Evolutionary conservation across 2,329 filamentous ascomycete species (phyloP).

Genomic region (Fusarium neocosmosporiellum): DNA sequence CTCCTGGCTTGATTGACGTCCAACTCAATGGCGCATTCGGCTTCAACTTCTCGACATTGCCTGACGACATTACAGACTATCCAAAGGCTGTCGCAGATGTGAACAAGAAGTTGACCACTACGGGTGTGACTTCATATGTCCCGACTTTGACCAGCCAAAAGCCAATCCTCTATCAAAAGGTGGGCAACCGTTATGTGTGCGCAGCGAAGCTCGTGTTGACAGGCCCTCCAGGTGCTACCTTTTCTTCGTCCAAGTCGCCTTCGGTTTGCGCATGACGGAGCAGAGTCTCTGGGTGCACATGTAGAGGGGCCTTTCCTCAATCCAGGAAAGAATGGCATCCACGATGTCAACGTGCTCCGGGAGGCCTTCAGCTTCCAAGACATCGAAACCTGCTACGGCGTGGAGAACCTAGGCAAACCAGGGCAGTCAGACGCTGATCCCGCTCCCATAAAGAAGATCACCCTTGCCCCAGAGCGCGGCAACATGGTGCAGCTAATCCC

Average conservation of each 20-base stretch:
- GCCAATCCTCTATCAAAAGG: conserved; percentile 84
- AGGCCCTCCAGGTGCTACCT: conserved; percentile 68
- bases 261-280: conserved; percentile 72
- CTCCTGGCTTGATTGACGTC: conserved; percentile 88
- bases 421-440: neutral
- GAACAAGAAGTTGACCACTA: conserved; percentile 77
- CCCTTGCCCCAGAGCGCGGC: conserved; percentile 84
- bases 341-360: conserved; percentile 80
- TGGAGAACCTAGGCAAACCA: conserved; percentile 61
- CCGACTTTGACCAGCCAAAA: conserved; percentile 87
- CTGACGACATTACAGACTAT: conserved; percentile 75
- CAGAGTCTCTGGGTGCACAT: conserved; percentile 90
- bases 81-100: conserved; percentile 77
- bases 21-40: conserved; percentile 94
- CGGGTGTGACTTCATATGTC: conserved; percentile 88
- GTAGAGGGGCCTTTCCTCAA: conserved; percentile 91
- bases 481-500: conserved; percentile 76
- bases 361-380: conserved; percentile 72
- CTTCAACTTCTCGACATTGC: conserved; percentile 88
- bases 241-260: conserved; percentile 78
- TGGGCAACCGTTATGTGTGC: conserved; percentile 43
- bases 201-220: conserved; percentile 21
- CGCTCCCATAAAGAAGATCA: conserved; percentile 78
- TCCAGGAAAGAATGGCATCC: conserved; percentile 86
- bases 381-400: conserved; percentile 78